A percentile compares a stretch with the other conserved stretches of the same genome.
Evolutionary conservation across 495 filamentous ascomycete genomes (phyloP).

Genomic region (Penicillium turbatum): DNA sequence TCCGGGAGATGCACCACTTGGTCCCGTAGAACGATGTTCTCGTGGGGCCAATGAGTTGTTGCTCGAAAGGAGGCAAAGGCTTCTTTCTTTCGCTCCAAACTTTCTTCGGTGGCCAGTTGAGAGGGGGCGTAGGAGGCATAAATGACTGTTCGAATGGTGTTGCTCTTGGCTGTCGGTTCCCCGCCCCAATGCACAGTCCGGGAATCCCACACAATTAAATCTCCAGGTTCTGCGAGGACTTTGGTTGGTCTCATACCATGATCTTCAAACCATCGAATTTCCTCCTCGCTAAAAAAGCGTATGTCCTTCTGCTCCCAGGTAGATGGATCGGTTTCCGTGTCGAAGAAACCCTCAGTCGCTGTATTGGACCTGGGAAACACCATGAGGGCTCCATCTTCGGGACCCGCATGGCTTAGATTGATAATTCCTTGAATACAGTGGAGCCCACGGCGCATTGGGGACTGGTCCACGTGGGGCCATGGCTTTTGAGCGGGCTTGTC

Average conservation of each 20-base stretch:
- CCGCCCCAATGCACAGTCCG: conserved; percentile 36
- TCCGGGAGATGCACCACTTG: conserved; percentile 19
- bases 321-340: conserved; percentile 24
- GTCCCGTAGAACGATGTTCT: conserved; percentile 25
- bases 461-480: conserved; percentile 27
- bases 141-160: conserved; percentile 32
- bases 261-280: conserved; percentile 33
- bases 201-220: conserved; percentile 44
- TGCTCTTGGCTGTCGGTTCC: conserved; percentile 19
- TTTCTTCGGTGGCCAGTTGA: conserved; percentile 26
- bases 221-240: conserved; percentile 37
- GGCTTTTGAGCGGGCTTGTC: conserved; percentile 15
- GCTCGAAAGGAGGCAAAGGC: conserved; percentile 33
- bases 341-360: conserved; percentile 34
- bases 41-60: conserved; percentile 45
- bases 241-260: conserved; percentile 31
- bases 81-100: conserved; percentile 29
- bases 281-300: conserved; percentile 24
- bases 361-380: conserved; percentile 24
- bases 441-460: conserved; percentile 26
- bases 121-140: conserved; percentile 41
- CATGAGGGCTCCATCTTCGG: conserved; percentile 29
- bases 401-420: conserved; percentile 32
- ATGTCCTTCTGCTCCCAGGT: conserved; percentile 30
- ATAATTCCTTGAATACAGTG: conserved; percentile 43